Percentiles rank a stretch among this genome's conserved stretches.
These are phyloP conservation scores for Zygoascus tannicola DNA, from an alignment of 805 yeast genomes.

Conservation along the genomic window DNA sequence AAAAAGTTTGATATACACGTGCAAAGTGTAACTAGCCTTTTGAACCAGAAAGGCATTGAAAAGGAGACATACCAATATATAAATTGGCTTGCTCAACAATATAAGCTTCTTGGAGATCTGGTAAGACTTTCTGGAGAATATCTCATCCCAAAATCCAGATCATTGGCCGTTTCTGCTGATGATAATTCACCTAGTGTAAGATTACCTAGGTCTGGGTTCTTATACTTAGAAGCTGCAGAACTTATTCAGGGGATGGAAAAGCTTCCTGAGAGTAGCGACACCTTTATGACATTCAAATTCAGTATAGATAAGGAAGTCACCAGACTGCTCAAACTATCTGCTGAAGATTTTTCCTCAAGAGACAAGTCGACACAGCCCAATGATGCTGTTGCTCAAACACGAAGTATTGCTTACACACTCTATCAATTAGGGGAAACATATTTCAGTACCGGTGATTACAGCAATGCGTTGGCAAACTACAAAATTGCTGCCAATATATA, in stretches of 20 bases:
- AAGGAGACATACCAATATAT: constrained; percentile 24
- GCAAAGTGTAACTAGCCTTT: constrained; percentile 36
- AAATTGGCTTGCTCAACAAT: constrained; percentile 57
- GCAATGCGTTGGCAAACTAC: constrained; percentile 36
- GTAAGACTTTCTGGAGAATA: constrained; percentile 39
- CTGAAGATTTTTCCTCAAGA: not conserved
- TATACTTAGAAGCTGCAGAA: constrained; percentile 13
- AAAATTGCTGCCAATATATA: constrained; percentile 32
- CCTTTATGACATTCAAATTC: constrained; percentile 15
- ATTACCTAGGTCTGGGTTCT: constrained; percentile 18
- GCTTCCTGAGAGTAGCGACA: constrained; percentile 9
- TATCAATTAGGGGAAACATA: constrained; percentile 46
- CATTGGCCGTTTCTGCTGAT: constrained; percentile 24
- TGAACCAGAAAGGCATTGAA: constrained; percentile 25
- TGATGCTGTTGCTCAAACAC: constrained; percentile 26
- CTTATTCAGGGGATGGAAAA: constrained; percentile 5
- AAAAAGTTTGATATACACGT: constrained; percentile 59
- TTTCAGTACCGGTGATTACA: constrained; percentile 27
- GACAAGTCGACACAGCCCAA: constrained; percentile 8
- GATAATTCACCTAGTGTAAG: constrained; percentile 14
- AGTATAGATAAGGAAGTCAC: constrained; percentile 8
- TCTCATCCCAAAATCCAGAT: constrained; percentile 33
- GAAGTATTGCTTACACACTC: constrained; percentile 36
- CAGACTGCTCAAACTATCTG: not conserved
- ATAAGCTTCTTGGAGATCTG: constrained; percentile 55